Conservation (phyloP, 1,284 basidiomycete species). For the Ceraceosorus bombacis region DNA sequence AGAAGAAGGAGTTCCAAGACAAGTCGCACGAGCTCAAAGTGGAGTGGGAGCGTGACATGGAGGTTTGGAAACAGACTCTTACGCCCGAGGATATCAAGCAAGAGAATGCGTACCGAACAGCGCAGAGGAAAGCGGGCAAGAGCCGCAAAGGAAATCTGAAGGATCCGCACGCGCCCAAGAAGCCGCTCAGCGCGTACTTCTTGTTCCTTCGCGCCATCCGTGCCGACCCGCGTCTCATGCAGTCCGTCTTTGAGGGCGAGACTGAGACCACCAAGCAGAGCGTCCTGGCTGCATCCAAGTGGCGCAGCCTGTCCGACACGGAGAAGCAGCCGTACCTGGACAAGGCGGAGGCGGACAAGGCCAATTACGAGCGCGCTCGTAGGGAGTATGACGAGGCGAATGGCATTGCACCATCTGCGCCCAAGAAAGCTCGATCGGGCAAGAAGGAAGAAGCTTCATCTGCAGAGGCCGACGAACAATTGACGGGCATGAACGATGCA, state of each 20-base stretch:
- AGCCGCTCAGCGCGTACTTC: constrained; percentile 87
- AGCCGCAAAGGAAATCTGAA: constrained; percentile 89
- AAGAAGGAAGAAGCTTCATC: neutral
- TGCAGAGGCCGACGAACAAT: neutral
- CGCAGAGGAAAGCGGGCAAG: constrained; percentile 86
- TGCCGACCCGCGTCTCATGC: constrained; percentile 41
- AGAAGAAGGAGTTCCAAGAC: constrained; percentile 60
- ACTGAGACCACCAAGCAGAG: constrained; percentile 90
- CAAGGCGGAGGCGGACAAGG: constrained; percentile 40
- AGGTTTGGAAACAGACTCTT: constrained; percentile 76
- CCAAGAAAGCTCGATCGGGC: constrained; percentile 1
- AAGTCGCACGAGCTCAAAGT: constrained; percentile 75
- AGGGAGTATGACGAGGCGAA: constrained; percentile 34
- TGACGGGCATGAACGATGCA: neutral
- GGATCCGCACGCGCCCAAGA: constrained; percentile 93
- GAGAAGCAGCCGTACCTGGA: constrained; percentile 57
- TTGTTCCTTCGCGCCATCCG: constrained; percentile 69
- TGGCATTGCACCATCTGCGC: constrained; percentile 6
- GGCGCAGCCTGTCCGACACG: constrained; percentile 81
- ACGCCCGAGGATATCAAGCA: constrained; percentile 90
- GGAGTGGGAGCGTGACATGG: constrained; percentile 67
- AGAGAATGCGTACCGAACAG: constrained; percentile 82
- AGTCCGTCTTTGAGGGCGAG: constrained; percentile 80
- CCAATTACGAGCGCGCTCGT: constrained; percentile 35
- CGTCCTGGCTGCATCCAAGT: constrained; percentile 81